Conservation (phyloP, 2,329 filamentous ascomycete species). For the Aureobasidium sp. region DNA sequence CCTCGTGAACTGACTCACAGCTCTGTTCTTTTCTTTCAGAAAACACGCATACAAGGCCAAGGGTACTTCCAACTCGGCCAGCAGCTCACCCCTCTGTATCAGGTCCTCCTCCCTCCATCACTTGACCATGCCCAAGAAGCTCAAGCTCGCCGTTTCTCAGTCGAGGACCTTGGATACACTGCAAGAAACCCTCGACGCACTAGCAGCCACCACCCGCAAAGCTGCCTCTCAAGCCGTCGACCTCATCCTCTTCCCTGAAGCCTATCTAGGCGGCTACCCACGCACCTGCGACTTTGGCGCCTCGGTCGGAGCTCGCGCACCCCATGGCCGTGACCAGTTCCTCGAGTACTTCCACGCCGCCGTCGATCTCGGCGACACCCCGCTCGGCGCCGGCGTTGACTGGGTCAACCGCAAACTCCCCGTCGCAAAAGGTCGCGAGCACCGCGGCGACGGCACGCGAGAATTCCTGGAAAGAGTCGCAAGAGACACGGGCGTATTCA, state of each 20-base stretch:
- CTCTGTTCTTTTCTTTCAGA: not conserved
- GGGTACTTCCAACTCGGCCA: too few relatives aligned
- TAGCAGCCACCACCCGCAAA: constrained; percentile 52
- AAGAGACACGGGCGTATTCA: constrained; percentile 67
- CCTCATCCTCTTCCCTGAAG: constrained; percentile 82
- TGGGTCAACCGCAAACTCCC: constrained; percentile 60
- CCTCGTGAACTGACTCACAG: not conserved
- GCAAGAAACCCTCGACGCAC: constrained; percentile 54
- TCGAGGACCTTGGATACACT: constrained; percentile 39
- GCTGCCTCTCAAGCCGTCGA: constrained; percentile 55
- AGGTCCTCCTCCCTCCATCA: not conserved
- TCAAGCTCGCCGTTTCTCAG: constrained; percentile 43
- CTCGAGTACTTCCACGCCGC: constrained; percentile 68
- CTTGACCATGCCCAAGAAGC: constrained; percentile 30
- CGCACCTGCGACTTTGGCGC: constrained; percentile 71
- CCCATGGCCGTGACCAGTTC: constrained; percentile 70
- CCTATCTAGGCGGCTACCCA: constrained; percentile 85
- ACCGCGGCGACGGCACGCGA: constrained; percentile 64
- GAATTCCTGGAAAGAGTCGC: constrained; percentile 72
- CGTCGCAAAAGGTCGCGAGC: constrained; percentile 36
- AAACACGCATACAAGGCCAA: not conserved
- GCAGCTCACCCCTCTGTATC: too few relatives aligned
- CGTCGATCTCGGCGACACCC: constrained; percentile 77
- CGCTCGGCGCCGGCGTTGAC: constrained; percentile 55
- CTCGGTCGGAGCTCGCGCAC: constrained; percentile 58